Evolutionary conservation across 805 yeast genomes (phyloP).

Genomic region (Pichia ethanolica): DNA sequence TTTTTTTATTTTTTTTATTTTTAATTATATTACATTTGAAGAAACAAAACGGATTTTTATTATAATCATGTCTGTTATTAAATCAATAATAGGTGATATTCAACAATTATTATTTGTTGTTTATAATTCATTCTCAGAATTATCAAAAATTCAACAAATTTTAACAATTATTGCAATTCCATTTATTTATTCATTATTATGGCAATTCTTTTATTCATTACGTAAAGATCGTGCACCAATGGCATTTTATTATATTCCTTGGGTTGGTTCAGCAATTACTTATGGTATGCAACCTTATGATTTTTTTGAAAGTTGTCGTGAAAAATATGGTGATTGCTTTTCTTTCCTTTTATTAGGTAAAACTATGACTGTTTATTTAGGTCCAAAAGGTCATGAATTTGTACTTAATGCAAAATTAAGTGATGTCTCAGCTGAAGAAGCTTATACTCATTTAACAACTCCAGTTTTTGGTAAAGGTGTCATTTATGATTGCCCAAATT

Average conservation of each 20-base stretch:
- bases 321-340: conserved; percentile 87
- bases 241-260: conserved; percentile 89
- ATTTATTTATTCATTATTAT: conserved; percentile 53
- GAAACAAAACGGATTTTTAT: too few relatives aligned
- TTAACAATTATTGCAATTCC: conserved; percentile 40
- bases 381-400: conserved; percentile 97
- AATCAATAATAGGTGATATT: conserved; percentile 17
- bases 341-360: conserved; percentile 85
- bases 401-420: conserved; percentile 82
- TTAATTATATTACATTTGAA: too few relatives aligned
- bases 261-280: conserved; percentile 85
- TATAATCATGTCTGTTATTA: conserved; percentile 21
- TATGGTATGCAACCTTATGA: conserved; percentile 94
- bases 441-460: conserved; percentile 94
- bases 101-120: conserved; percentile 2
- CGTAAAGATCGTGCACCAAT: conserved; percentile 81
- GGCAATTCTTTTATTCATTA: conserved; percentile 64
- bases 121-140: conserved; percentile 11
- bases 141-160: conserved; percentile 23
- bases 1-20: too few relatives aligned
- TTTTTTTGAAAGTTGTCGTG: conserved; percentile 72
- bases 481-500: conserved; percentile 92
- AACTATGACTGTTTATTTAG: conserved; percentile 91
- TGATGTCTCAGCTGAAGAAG: conserved; percentile 94
- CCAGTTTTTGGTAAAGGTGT: conserved; percentile 98